These are phyloP conservation scores for Volvox carteri DNA, from an alignment of 163 green algal genomes.

Conservation along the genomic window DNA sequence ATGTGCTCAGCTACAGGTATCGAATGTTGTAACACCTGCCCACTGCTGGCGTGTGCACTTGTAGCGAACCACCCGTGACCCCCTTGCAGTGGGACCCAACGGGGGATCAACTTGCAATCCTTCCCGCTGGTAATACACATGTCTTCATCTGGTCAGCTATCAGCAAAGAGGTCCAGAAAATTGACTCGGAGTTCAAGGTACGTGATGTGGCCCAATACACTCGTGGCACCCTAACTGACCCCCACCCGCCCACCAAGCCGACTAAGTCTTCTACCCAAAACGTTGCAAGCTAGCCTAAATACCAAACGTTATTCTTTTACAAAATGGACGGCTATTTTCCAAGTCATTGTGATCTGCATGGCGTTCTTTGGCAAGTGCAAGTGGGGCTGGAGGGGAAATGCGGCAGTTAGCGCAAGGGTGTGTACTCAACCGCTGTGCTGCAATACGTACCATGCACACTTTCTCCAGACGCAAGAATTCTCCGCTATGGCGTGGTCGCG, in stretches of 20 bases:
- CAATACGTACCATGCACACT: not conserved
- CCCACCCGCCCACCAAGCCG: too few relatives aligned
- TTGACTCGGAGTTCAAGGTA: constrained; percentile 82
- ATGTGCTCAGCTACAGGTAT: constrained; percentile 66
- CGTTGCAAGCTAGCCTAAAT: too few relatives aligned
- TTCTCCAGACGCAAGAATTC: constrained; percentile 71
- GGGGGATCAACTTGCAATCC: constrained; percentile 74
- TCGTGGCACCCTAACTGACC: too few relatives aligned
- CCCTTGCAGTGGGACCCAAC: constrained; percentile 75
- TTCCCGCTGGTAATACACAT: constrained; percentile 73
- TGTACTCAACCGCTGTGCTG: too few relatives aligned
- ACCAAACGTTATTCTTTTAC: too few relatives aligned
- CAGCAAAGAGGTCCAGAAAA: constrained; percentile 74
- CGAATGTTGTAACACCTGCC: not conserved
- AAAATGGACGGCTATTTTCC: too few relatives aligned
- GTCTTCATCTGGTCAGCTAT: constrained; percentile 76
- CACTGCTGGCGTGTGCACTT: not conserved
- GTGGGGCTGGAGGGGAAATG: too few relatives aligned
- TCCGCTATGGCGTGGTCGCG: constrained; percentile 71
- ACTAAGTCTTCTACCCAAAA: too few relatives aligned
- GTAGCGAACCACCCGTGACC: not conserved
- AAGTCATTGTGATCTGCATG: too few relatives aligned
- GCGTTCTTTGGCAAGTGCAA: too few relatives aligned
- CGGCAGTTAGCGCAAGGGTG: too few relatives aligned
- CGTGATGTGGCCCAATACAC: too few relatives aligned